Percentiles rank a stretch among this genome's conserved stretches.
These are phyloP conservation scores for Tillandsia fasciculata DNA, from an alignment of 176 grass and related monocot genomes.

Conservation along the genomic window DNA sequence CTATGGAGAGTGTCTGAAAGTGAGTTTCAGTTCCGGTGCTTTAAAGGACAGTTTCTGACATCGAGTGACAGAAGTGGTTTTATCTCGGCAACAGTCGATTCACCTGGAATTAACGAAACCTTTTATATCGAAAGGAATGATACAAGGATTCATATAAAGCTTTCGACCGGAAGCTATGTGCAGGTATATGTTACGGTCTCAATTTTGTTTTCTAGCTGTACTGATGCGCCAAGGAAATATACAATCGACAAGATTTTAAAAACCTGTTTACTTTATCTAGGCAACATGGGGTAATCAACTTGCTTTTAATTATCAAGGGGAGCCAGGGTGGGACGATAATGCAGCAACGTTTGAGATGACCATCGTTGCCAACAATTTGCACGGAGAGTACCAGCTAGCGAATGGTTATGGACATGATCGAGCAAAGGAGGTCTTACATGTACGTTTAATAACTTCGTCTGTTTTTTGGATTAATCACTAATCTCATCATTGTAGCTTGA, in stretches of 20 bases:
- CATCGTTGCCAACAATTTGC: slow-evolving; percentile 60
- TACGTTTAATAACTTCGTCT: slow-evolving; percentile 18
- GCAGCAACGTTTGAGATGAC: slow-evolving; percentile 68
- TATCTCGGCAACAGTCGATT: slow-evolving; percentile 46
- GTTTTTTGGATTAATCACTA: too few relatives aligned
- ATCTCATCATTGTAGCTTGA: too few relatives aligned
- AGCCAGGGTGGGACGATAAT: slow-evolving; percentile 60
- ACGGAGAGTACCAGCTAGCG: slow-evolving; percentile 84
- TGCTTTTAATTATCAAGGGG: slow-evolving; percentile 49
- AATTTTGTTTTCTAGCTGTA: neutral
- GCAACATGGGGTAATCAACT: slow-evolving; percentile 47
- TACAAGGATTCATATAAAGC: slow-evolving; percentile 63
- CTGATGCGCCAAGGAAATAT: neutral
- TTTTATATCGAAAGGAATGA: slow-evolving; percentile 68
- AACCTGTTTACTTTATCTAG: slow-evolving; percentile 35
- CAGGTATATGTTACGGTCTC: slow-evolving; percentile 31
- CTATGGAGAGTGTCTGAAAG: slow-evolving; percentile 64
- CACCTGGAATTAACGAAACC: slow-evolving; percentile 37
- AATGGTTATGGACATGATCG: slow-evolving; percentile 56
- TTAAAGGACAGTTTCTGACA: slow-evolving; percentile 67
- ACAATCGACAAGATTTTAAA: slow-evolving; percentile 19
- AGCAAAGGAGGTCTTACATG: slow-evolving; percentile 46
- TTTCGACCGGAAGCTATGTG: slow-evolving; percentile 55
- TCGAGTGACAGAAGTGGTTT: slow-evolving; percentile 30
- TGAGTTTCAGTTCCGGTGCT: slow-evolving; percentile 59